These are phyloP conservation scores for Herpotrichia juniperi DNA, from an alignment of 2,329 filamentous ascomycete genomes.

Conservation along the genomic window DNA sequence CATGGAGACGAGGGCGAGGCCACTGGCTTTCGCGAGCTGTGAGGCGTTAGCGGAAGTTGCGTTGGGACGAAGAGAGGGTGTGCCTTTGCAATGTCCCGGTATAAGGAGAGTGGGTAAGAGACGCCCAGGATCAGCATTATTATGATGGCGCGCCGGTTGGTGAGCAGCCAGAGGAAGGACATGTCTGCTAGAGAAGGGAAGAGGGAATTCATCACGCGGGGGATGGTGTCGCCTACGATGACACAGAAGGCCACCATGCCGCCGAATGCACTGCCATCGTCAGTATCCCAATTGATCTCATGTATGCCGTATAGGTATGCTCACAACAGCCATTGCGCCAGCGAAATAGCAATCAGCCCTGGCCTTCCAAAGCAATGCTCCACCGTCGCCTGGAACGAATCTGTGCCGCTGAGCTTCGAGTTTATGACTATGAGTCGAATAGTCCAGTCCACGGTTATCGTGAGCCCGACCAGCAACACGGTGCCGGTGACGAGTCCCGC, in stretches of 20 bases:
- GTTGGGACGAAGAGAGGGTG: conserved; percentile 4
- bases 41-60: conserved; percentile 37
- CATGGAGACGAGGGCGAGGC: conserved; percentile 93
- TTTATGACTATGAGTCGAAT: conserved; percentile 97
- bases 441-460: conserved; percentile 92
- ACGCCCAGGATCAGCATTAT: conserved; percentile 84
- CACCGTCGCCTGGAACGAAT: conserved; percentile 94
- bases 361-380: conserved; percentile 91
- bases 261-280: conserved; percentile 73
- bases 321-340: conserved; percentile 94
- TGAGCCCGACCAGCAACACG: conserved; percentile 77
- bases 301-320: conserved; percentile 19
- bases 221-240: conserved; percentile 95
- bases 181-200: conserved; percentile 77
- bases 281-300: conserved; percentile 17
- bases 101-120: conserved; percentile 90
- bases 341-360: conserved; percentile 84
- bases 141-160: conserved; percentile 82
- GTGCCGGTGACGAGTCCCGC: conserved; percentile 85
- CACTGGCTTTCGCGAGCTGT: conserved; percentile 93
- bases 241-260: conserved; percentile 99
- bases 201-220: conserved; percentile 81
- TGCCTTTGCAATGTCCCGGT: conserved; percentile 91
- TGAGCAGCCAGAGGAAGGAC: conserved; percentile 81
- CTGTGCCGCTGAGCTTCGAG: conserved; percentile 91